Evolutionary conservation across 2,329 filamentous ascomycete genomes (phyloP), one percentile per base, ranked within the genome.

Genomic region (Xylaria sp.): DNA sequence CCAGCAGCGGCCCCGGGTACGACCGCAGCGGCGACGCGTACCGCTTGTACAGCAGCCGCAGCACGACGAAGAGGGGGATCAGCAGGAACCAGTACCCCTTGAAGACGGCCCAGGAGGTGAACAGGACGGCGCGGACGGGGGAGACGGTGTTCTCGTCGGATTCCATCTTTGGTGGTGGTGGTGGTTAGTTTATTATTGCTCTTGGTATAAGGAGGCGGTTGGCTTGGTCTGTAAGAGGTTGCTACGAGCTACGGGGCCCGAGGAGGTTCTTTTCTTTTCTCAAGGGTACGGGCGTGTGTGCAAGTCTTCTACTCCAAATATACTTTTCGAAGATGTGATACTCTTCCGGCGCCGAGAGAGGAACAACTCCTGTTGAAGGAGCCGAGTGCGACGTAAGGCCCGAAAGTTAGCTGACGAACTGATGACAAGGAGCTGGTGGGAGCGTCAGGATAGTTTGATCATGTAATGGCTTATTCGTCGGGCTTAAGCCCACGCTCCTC

Each of bases 1-100:
- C 68, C 18, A 69, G 48, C 50, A 68, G 61, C 1, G 68, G 68
- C 1, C 68, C 68, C 1, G 67, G 68, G 18, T 66, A 63, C 5
- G 59, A 55, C 21, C 68, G 66, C 16, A 70, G 53, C 0, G 68
- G 65, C 0, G 67, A 66, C 66, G 68, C 69, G 48, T 74, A 75
- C 1, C 70, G 65, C 21, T 66, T 68, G 34, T 68, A 69, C 2
- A 62, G 44, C 39, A 70, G 60, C 2, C 72, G 64, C n/a, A 62
- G 21, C 26, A 65, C 47, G 17, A 72, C 55, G 50, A 70, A 63
- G 7, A 63, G 43, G 0, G 66, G 66, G n/a, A 70, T 51, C 2
- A 71, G 59, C 7, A 71, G 61, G 8, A 62, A 58, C 47, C 70
- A 67, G 48, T 74, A 69, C 17, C 65, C 61, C 39, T 63, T 66